A percentile compares a stretch with the other conserved stretches of the same genome.
phyloP scores from a whole-genome alignment of 2,329 filamentous ascomycete species.

The Hymenoscyphus fraxineus region DNA sequence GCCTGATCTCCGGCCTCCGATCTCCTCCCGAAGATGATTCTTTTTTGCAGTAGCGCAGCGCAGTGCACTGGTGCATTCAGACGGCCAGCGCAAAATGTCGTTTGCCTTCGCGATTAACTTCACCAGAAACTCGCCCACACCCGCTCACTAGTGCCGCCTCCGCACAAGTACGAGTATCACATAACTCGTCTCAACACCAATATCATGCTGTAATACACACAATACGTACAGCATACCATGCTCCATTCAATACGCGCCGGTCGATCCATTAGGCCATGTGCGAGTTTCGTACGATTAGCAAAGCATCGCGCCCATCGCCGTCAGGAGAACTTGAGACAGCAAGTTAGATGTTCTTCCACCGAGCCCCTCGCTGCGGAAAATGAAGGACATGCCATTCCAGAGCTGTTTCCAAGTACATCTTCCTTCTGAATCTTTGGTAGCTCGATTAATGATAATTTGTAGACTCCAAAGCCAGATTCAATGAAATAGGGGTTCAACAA shows the following conservation, averaged over 20 bases:
- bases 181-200: background rate
- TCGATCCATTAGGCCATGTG: slow-evolving; percentile 31
- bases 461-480: slow-evolving; percentile 65
- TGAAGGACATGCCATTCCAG: slow-evolving; percentile 4
- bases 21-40: no score
- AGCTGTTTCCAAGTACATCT: slow-evolving; percentile 19
- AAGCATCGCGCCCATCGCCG: slow-evolving; percentile 43
- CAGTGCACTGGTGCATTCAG: background rate
- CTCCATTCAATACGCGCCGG: slow-evolving; percentile 31
- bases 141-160: background rate
- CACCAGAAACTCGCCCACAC: background rate
- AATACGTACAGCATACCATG: slow-evolving; percentile 32
- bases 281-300: slow-evolving; percentile 50
- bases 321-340: slow-evolving; percentile 28
- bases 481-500: slow-evolving; percentile 92
- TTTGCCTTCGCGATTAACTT: background rate
- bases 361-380: slow-evolving; percentile 14
- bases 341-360: slow-evolving; percentile 43
- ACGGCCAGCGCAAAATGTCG: background rate
- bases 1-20: no score
- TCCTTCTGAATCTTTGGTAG: background rate
- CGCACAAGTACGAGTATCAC: background rate
- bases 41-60: background rate
- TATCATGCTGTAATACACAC: slow-evolving; percentile 24
- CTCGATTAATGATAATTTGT: slow-evolving; percentile 19